Percentiles rank a stretch among this genome's conserved stretches.
These are phyloP conservation scores for Mimosa pudica DNA, from an alignment of 306 rosid species.

Conservation along the genomic window DNA sequence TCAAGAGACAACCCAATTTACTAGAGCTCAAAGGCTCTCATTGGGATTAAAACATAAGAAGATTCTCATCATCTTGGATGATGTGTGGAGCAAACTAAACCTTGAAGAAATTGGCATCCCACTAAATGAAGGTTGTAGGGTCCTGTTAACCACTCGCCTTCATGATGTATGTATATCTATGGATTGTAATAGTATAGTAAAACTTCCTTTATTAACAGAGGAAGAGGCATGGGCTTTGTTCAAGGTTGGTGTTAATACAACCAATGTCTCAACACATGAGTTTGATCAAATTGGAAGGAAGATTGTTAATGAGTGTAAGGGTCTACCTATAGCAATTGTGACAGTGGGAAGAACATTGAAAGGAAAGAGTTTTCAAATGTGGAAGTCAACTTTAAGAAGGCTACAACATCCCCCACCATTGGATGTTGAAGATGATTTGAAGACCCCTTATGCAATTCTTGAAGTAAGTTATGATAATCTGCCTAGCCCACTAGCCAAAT, in stretches of 20 bases:
- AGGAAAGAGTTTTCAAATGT: neutral
- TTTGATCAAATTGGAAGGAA: neutral
- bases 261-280: neutral
- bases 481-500: neutral
- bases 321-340: neutral
- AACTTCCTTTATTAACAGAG: neutral
- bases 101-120: constrained; percentile 7
- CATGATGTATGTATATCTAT: neutral
- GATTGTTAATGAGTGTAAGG: constrained; percentile 10
- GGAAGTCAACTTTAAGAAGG: neutral
- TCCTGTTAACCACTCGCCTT: constrained; percentile 1
- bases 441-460: neutral
- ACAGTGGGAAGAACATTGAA: neutral
- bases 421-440: neutral
- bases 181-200: neutral
- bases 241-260: neutral
- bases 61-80: constrained; percentile 23
- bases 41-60: neutral
- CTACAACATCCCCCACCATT: neutral
- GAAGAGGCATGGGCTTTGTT: constrained; percentile 4
- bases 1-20: accelerated
- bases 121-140: neutral
- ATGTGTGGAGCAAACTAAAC: neutral
- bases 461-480: constrained; percentile 4
- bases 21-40: neutral